These are phyloP conservation scores for Zopfia rhizophila DNA, from an alignment of 2,329 filamentous ascomycete species.

Conservation along the genomic window DNA sequence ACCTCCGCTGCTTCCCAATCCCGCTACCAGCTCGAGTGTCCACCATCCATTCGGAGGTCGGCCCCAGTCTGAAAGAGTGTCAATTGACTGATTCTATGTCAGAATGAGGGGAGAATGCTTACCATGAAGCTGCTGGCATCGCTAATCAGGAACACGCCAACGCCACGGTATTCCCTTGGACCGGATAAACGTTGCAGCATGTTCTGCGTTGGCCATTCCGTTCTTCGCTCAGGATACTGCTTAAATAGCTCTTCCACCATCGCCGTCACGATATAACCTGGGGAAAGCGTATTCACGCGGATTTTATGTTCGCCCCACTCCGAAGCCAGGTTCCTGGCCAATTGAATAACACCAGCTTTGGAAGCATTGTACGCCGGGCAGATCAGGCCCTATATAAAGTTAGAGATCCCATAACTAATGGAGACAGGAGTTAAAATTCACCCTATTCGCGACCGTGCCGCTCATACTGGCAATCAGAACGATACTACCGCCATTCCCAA, in stretches of 20 bases:
- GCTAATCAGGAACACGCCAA: slow-evolving; percentile 52
- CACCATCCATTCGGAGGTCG: slow-evolving; percentile 52
- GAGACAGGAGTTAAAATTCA: slow-evolving; percentile 52
- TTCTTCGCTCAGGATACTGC: slow-evolving; percentile 72
- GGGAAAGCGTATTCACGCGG: slow-evolving; percentile 82
- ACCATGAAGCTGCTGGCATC: slow-evolving; percentile 54
- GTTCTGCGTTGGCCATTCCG: slow-evolving; percentile 84
- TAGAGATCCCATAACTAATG: slow-evolving; percentile 22
- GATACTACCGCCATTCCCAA: slow-evolving; percentile 69
- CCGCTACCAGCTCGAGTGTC: slow-evolving; percentile 49
- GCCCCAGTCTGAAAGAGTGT: slow-evolving; percentile 40
- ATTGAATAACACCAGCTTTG: slow-evolving; percentile 78
- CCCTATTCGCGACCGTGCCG: slow-evolving; percentile 69
- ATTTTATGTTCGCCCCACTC: slow-evolving; percentile 81
- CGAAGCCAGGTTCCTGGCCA: slow-evolving; percentile 74
- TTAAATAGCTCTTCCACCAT: slow-evolving; percentile 87
- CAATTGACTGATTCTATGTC: slow-evolving; percentile 5
- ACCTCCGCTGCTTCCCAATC: neutral
- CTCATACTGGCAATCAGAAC: slow-evolving; percentile 72
- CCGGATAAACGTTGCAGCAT: slow-evolving; percentile 70
- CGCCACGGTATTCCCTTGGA: slow-evolving; percentile 51
- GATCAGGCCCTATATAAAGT: slow-evolving; percentile 64
- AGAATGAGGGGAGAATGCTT: slow-evolving; percentile 8
- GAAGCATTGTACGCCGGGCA: slow-evolving; percentile 79
- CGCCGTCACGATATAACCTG: slow-evolving; percentile 81